phyloP scores from a whole-genome alignment of 225 moss, liverwort and hornwort genomes.

The Sphagnum contortum region DNA sequence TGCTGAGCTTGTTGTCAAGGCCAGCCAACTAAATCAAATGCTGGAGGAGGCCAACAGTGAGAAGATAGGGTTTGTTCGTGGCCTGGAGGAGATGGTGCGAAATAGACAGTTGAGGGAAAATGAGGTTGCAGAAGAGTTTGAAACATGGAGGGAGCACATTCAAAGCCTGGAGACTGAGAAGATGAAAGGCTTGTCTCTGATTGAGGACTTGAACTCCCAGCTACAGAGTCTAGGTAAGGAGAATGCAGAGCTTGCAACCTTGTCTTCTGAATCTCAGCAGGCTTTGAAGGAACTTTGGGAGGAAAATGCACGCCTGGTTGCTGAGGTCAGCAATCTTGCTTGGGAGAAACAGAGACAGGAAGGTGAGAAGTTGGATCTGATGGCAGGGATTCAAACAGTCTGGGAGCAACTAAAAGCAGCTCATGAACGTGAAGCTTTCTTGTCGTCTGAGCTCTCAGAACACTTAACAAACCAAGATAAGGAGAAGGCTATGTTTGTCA shows the following conservation, averaged over 20 bases:
- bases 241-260: conserved; percentile 12
- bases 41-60: conserved; percentile 22
- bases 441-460: conserved; percentile 18
- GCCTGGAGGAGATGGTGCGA: conserved; percentile 21
- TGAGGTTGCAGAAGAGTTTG: conserved; percentile 20
- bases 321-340: conserved; percentile 25
- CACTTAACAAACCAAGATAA: conserved; percentile 25
- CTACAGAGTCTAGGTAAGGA: conserved; percentile 34
- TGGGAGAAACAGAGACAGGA: conserved; percentile 28
- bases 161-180: conserved; percentile 35
- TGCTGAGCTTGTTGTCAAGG: conserved; percentile 23
- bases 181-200: conserved; percentile 6
- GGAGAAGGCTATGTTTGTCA: conserved; percentile 15
- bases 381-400: conserved; percentile 26
- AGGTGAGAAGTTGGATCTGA: conserved; percentile 33
- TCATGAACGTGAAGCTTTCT: conserved; percentile 24
- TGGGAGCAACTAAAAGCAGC: conserved; percentile 41
- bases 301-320: conserved; percentile 24
- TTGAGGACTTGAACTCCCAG: conserved; percentile 17
- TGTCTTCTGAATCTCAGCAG: conserved; percentile 32
- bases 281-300: conserved; percentile 28
- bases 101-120: conserved; percentile 14
- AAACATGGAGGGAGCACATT: conserved; percentile 25
- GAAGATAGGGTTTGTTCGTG: conserved; percentile 14
- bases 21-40: conserved; percentile 21